phyloP scores from a whole-genome alignment of 1,284 basidiomycete genomes.

The Serendipita sp. region DNA sequence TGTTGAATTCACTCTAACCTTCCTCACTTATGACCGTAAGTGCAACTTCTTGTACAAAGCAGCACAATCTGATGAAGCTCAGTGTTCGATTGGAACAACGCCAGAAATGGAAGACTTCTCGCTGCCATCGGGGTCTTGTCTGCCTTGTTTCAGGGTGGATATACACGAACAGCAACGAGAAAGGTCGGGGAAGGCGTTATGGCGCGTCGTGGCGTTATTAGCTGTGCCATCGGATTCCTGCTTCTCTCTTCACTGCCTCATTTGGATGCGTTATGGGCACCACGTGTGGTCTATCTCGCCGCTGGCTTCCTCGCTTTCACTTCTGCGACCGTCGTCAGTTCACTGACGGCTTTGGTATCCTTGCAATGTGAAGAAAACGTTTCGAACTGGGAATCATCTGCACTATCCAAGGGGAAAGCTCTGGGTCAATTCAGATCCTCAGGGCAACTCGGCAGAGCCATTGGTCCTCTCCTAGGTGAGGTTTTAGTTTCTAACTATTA shows the following conservation, averaged over 20 bases:
- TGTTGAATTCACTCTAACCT: slow-evolving; percentile 83
- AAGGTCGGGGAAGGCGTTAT: slow-evolving; percentile 64
- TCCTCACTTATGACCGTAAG: slow-evolving; percentile 75
- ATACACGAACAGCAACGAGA: slow-evolving; percentile 63
- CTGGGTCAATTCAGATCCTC: slow-evolving; percentile 74
- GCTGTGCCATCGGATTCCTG: slow-evolving; percentile 54
- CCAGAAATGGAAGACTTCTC: slow-evolving; percentile 73
- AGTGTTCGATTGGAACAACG: slow-evolving; percentile 83
- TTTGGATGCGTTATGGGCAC: slow-evolving; percentile 33
- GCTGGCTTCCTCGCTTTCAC: slow-evolving; percentile 79
- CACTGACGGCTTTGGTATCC: slow-evolving; percentile 73
- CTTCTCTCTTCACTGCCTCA: slow-evolving; percentile 56
- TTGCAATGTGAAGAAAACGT: slow-evolving; percentile 70
- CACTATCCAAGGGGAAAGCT: slow-evolving; percentile 70
- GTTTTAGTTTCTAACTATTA: slow-evolving; percentile 5
- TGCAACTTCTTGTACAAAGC: slow-evolving; percentile 14
- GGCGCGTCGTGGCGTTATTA: slow-evolving; percentile 59
- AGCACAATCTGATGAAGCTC: not conserved
- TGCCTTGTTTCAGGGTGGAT: slow-evolving; percentile 78
- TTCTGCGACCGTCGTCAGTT: slow-evolving; percentile 81
- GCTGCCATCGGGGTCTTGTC: slow-evolving; percentile 70
- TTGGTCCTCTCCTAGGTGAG: slow-evolving; percentile 73
- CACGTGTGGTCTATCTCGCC: slow-evolving; percentile 53
- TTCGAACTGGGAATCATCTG: slow-evolving; percentile 44
- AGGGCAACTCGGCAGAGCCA: slow-evolving; percentile 78